Percentiles rank a stretch among this genome's conserved stretches.
Evolutionary conservation across 768 basidiomycete species (phyloP).

Genomic region (Boletus reticulatus): DNA sequence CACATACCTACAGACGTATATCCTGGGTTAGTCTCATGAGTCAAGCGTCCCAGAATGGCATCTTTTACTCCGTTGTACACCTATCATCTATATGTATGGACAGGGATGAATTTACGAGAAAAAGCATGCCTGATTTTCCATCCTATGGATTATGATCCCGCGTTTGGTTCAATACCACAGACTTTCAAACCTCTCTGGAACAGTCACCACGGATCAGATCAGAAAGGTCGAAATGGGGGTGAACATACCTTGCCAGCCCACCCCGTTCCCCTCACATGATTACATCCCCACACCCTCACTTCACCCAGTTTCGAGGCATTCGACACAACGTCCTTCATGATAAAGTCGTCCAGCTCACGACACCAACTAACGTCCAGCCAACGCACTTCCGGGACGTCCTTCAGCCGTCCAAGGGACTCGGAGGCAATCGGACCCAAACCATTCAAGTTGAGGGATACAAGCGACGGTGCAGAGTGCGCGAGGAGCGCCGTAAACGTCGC

Average conservation of each 20-base stretch:
- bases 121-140: not conserved
- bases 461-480: conserved; percentile 56
- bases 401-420: conserved; percentile 41
- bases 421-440: conserved; percentile 66
- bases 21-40: too few relatives aligned
- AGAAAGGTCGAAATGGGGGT: not conserved
- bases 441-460: conserved; percentile 70
- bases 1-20: too few relatives aligned
- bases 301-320: conserved; percentile 39
- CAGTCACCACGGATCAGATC: not conserved
- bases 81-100: not conserved
- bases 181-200: conserved; percentile 27
- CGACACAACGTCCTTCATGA: conserved; percentile 66
- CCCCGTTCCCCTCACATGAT: conserved; percentile 43
- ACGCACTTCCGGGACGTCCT: conserved; percentile 42
- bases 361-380: conserved; percentile 85
- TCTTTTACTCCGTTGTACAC: not conserved
- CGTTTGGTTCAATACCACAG: conserved; percentile 42
- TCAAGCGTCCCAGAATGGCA: too few relatives aligned
- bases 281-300: conserved; percentile 57
- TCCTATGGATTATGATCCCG: conserved; percentile 4
- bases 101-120: not conserved
- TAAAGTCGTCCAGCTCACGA: conserved; percentile 77
- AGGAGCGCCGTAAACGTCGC: conserved; percentile 62
- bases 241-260: conserved; percentile 43